Evolutionary conservation across 768 basidiomycete species (phyloP), one percentile per base, ranked within the genome.

Genomic region (Aureoboletus auriporus): DNA sequence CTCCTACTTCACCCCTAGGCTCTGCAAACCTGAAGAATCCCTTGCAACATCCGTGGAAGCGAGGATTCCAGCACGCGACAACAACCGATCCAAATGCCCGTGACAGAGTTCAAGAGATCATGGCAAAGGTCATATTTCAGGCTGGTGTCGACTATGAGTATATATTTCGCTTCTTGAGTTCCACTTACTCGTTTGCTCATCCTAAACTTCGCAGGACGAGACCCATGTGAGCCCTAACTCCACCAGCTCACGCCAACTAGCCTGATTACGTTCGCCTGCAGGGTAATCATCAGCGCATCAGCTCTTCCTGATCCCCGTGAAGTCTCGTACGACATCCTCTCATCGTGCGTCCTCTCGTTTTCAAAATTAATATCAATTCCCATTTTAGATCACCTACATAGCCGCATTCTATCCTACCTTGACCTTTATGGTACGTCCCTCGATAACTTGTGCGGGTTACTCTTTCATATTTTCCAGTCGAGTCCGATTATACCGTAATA

Each of bases 61-160:
- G 71, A 42, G 62, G 58, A 7, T 65, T 54, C 42, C 66, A 62
- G 31, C 55, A 55, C 35, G 58, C 51, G 4, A 54, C 54, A 43
- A 57, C 52, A 48, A 46, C 58, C 45, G 63, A 61, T 50, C 61
- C 63, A 43, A 57, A 55, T 57, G 65, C 51, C 7, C 58, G 61
- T 39, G 75, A 80, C 38, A 71, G 68, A 51, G 65, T 89, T 11
- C 83, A 87, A 53, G 77, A 82, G 13, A 77, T 86, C 27, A 77
- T 93, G 72, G 61, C 70, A 34, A 80, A 73, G 63, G 73, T 93
- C 69, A 89, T 93, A 39, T 91, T 87, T 58, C 90, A 91, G 63
- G 91, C 91, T 38, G 91, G 91, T 2, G 86, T 91, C 49, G 91
- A 93, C 69, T 92, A 82, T 55, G 89, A 92, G 91, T 93, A 57